A percentile compares a stretch with the other conserved stretches of the same genome.
Evolutionary conservation across 345 rosid genomes (phyloP).

Genomic region (Geranium rotundifolium): DNA sequence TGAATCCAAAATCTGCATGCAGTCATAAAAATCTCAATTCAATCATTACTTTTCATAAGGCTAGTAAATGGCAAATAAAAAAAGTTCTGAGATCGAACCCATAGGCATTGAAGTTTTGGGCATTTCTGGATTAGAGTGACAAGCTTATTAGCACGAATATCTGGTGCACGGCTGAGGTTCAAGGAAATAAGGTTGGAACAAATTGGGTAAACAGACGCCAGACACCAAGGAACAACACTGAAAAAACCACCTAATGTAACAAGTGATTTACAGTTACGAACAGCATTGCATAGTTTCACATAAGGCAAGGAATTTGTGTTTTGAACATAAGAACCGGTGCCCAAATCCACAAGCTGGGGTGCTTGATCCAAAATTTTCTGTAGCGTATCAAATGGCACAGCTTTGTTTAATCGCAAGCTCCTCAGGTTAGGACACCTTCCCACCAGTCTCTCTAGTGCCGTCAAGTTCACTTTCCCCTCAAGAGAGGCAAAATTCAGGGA

Average conservation of each 20-base stretch:
- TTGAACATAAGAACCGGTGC: slow-evolving; percentile 64
- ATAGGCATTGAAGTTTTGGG: slow-evolving; percentile 63
- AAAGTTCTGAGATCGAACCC: slow-evolving; percentile 38
- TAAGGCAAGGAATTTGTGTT: slow-evolving; percentile 52
- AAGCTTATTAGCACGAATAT: slow-evolving; percentile 49
- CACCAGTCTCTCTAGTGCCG: slow-evolving; percentile 77
- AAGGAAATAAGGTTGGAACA: slow-evolving; percentile 50
- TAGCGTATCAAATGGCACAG: slow-evolving; percentile 66
- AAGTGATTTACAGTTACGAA: slow-evolving; percentile 44
- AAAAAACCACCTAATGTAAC: slow-evolving; percentile 79
- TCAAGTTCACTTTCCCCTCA: slow-evolving; percentile 60
- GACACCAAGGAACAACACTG: slow-evolving; percentile 55
- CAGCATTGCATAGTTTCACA: slow-evolving; percentile 30
- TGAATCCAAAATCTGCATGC: slow-evolving; percentile 74
- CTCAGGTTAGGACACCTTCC: slow-evolving; percentile 78
- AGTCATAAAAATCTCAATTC: background rate
- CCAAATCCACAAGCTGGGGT: slow-evolving; percentile 70
- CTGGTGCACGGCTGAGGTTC: slow-evolving; percentile 83
- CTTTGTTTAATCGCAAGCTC: slow-evolving; percentile 71
- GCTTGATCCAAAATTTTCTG: slow-evolving; percentile 52
- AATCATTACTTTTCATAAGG: background rate
- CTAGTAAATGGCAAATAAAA: background rate
- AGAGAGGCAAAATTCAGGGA: slow-evolving; percentile 90
- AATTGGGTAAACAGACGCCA: slow-evolving; percentile 48
- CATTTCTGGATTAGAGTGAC: slow-evolving; percentile 51